These are phyloP conservation scores for Pythium grandisporangium DNA, from an alignment of 352 stramenopile species.

Conservation along the genomic window DNA sequence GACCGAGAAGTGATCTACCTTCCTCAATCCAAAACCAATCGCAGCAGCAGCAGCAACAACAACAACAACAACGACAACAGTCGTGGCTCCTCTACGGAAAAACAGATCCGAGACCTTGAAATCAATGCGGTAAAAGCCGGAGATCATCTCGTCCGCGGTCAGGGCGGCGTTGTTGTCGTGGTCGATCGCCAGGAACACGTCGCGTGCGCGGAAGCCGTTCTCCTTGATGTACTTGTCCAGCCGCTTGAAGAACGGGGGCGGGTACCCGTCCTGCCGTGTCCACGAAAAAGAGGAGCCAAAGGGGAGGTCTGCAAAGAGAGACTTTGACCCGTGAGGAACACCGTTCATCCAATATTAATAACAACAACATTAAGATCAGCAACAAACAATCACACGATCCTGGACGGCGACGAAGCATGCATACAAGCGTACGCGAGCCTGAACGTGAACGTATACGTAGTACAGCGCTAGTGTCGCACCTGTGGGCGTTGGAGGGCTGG, in stretches of 20 bases:
- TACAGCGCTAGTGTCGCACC: not conserved
- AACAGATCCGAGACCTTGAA: conserved; percentile 31
- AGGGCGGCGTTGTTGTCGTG: conserved; percentile 25
- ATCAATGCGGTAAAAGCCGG: conserved; percentile 33
- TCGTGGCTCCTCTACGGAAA: too few relatives aligned
- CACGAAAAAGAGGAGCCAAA: conserved; percentile 2
- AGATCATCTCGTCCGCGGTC: conserved; percentile 33
- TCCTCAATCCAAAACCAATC: too few relatives aligned
- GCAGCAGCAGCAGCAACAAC: too few relatives aligned
- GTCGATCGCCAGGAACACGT: conserved; percentile 40
- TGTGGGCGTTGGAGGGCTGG: conserved; percentile 7
- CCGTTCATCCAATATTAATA: too few relatives aligned
- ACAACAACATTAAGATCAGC: too few relatives aligned
- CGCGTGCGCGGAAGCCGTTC: conserved; percentile 31
- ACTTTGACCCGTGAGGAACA: too few relatives aligned
- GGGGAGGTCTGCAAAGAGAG: conserved; percentile 4
- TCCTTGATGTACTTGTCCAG: conserved; percentile 39
- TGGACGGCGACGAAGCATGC: conserved; percentile 7
- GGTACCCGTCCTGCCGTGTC: conserved; percentile 27
- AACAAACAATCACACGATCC: too few relatives aligned
- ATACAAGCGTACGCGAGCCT: not conserved
- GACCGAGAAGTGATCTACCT: too few relatives aligned
- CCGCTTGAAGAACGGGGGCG: conserved; percentile 37
- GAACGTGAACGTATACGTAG: not conserved
- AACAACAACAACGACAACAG: too few relatives aligned